Evolutionary conservation across 768 basidiomycete genomes (phyloP), one percentile per base, ranked within the genome.

Genomic region (Mycena latifolia): DNA sequence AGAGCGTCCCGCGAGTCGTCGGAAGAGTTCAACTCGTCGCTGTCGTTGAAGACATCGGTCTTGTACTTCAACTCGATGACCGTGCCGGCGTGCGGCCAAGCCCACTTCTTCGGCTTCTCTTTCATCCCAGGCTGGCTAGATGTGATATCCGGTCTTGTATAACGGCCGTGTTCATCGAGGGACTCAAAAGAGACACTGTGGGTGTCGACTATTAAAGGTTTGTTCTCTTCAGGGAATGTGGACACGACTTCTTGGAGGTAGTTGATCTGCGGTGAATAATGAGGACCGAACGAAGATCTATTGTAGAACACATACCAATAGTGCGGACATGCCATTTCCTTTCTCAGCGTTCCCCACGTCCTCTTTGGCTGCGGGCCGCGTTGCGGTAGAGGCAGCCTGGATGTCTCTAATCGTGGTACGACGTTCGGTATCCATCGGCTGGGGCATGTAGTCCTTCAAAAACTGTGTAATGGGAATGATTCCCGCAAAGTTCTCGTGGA

Each of bases 61-160:
- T 46, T 45, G 15, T 33, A 12, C 22, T 55, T 64, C 10, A 64
- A 8, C 43, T 68, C 58, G 43, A 58, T 22, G 18, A 61, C 43
- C 1, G 46, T 55, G 1, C 67, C 62, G 9, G 39, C 58, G 0
- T 61, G 10, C 10, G 15, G 9, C 67, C 67, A 68, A 0, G 2
- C 12, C 43, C 52, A 60, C n/a, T 31, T 15, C 14, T 43, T 5
- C 11, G 37, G 37, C 14, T 35, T 14, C 10, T 9, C 22, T 14
- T 46, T 10, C 24, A 41, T 11, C 8, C 61, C 61, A 28, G 66
- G 66, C 12, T 14, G 54, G 31, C 27, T 67, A 25, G 17, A 2
- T 2, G 43, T 58, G 7, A 62, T 54, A 20, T 67, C 66, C 1
- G 66, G 66, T 24, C 3, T 58, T 7, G 48, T 62, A 14, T 61